These are phyloP conservation scores for Pseudogymnoascus destructans DNA, from an alignment of 2,329 filamentous ascomycete genomes.

Conservation along the genomic window DNA sequence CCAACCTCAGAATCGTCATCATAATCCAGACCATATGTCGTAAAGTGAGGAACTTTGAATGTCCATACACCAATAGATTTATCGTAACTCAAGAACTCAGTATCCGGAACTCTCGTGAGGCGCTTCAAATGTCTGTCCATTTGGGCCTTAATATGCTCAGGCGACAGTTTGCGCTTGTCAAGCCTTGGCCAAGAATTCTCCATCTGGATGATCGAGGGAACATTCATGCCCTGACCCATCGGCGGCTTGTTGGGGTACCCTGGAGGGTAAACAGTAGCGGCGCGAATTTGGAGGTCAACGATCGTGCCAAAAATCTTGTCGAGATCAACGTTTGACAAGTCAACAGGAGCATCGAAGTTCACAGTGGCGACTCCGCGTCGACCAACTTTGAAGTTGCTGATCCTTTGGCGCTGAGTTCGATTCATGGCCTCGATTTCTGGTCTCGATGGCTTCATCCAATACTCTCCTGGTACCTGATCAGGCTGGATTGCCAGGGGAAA, in stretches of 20 bases:
- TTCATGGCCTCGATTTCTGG: conserved; percentile 70
- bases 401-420: conserved; percentile 60
- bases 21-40: conserved; percentile 81
- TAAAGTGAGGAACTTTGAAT: conserved; percentile 93
- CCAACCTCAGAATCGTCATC: conserved; percentile 50
- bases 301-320: conserved; percentile 69
- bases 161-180: conserved; percentile 39
- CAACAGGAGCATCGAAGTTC: conserved; percentile 67
- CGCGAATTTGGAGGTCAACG: conserved; percentile 62
- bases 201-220: conserved; percentile 75
- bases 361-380: conserved; percentile 71
- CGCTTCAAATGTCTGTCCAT: conserved; percentile 73
- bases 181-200: conserved; percentile 86
- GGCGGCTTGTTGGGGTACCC: conserved; percentile 57
- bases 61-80: conserved; percentile 72
- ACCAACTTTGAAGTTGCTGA: conserved; percentile 68
- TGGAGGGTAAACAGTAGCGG: conserved; percentile 70
- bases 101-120: conserved; percentile 66
- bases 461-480: conserved; percentile 46
- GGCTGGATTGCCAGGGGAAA: conserved; percentile 13
- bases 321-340: conserved; percentile 65
- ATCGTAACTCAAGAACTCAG: conserved; percentile 71
- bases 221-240: conserved; percentile 78
- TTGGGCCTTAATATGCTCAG: conserved; percentile 48
- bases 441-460: conserved; percentile 72